These are phyloP conservation scores for Lachancea sp. DNA, from an alignment of 805 yeast genomes.

Conservation along the genomic window DNA sequence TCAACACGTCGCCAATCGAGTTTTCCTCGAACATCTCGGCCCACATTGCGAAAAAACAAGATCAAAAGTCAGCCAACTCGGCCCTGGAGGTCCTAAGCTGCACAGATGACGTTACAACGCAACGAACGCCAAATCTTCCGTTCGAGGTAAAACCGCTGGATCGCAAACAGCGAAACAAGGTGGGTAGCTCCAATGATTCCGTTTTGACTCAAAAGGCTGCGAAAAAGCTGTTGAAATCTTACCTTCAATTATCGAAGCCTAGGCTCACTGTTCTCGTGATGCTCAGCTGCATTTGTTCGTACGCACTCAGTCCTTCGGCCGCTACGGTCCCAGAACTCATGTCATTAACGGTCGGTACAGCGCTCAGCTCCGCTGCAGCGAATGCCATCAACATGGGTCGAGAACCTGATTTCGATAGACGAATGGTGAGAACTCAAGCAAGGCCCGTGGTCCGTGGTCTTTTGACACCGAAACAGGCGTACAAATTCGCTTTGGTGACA, in stretches of 20 bases:
- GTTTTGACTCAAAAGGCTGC: constrained; percentile 13
- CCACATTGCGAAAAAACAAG: constrained; percentile 7
- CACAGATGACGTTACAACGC: constrained; percentile 23
- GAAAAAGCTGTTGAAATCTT: constrained; percentile 36
- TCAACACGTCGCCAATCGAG: constrained; percentile 35
- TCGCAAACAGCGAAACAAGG: constrained; percentile 11
- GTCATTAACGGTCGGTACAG: constrained; percentile 76
- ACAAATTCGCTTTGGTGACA: constrained; percentile 63
- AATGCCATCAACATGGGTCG: constrained; percentile 96
- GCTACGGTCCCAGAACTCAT: constrained; percentile 66
- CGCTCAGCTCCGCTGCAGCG: constrained; percentile 86
- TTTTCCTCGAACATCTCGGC: constrained; percentile 32
- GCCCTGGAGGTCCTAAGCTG: constrained; percentile 33
- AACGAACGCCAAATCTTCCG: constrained; percentile 33
- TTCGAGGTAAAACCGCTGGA: constrained; percentile 48
- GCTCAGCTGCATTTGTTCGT: constrained; percentile 86
- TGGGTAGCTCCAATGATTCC: constrained; percentile 10
- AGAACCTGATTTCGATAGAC: constrained; percentile 82
- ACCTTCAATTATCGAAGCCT: constrained; percentile 84
- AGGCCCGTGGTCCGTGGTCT: constrained; percentile 88
- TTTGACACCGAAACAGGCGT: constrained; percentile 72
- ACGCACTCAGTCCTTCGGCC: constrained; percentile 82
- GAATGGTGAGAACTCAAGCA: constrained; percentile 81
- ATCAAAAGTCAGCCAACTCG: constrained; percentile 13
- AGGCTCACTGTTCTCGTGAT: constrained; percentile 81